Evolutionary conservation across 2,329 filamentous ascomycete genomes (phyloP).

Genomic region (Lachnum nothofagi): DNA sequence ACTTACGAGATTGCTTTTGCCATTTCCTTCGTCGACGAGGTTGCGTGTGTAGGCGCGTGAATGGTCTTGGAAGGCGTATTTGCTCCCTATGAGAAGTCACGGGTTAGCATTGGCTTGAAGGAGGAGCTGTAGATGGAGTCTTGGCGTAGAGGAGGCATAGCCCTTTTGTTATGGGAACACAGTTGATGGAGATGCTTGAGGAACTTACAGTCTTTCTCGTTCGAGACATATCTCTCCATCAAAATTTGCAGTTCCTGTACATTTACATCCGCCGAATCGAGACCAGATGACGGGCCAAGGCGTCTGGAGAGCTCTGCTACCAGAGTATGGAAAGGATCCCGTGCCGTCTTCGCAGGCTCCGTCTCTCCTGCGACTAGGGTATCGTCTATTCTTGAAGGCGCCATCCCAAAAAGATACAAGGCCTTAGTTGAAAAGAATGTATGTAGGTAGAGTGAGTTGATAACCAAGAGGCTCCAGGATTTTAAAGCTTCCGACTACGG

Average conservation of each 20-base stretch:
- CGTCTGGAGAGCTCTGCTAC: conserved; percentile 67
- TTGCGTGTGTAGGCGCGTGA: conserved; percentile 77
- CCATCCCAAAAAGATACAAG: background rate
- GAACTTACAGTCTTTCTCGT: conserved; percentile 52
- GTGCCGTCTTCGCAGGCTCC: background rate
- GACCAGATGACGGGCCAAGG: conserved; percentile 74
- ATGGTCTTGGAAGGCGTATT: conserved; percentile 68
- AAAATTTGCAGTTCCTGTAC: conserved; percentile 63
- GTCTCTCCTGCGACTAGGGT: background rate
- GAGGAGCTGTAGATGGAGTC: too few relatives aligned
- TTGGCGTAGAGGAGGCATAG: too few relatives aligned
- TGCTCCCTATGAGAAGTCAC: conserved; percentile 60
- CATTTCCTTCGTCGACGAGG: conserved; percentile 84
- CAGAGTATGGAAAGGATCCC: conserved; percentile 60
- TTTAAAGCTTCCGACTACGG: too few relatives aligned
- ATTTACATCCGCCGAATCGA: conserved; percentile 77
- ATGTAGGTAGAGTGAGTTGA: background rate
- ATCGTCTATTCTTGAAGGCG: conserved; percentile 10
- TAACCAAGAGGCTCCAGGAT: too few relatives aligned
- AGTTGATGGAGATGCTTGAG: background rate
- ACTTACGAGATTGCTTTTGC: conserved; percentile 50
- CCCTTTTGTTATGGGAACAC: too few relatives aligned
- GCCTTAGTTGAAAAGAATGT: background rate
- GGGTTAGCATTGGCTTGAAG: background rate
- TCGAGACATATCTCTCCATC: conserved; percentile 70